These are phyloP conservation scores for Bolboschoenus planiculmis DNA, from an alignment of 176 grass and related monocot genomes.

Conservation along the genomic window DNA sequence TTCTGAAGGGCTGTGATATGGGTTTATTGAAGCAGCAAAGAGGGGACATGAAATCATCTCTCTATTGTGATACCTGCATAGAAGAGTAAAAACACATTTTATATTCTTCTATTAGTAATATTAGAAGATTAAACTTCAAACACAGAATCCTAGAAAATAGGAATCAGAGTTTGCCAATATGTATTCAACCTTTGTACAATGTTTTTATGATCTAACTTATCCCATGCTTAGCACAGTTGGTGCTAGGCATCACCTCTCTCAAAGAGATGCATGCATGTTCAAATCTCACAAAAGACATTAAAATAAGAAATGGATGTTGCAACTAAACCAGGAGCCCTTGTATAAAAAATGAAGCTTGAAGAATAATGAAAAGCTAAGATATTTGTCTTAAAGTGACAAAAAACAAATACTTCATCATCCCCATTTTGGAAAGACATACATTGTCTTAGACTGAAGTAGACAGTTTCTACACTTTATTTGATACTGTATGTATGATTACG, in stretches of 20 bases:
- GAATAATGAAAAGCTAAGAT: background rate
- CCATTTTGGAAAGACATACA: background rate
- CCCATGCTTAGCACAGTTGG: too few species aligned
- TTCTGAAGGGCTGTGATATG: conserved; percentile 2
- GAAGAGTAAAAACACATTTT: background rate
- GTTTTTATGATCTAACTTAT: too few species aligned
- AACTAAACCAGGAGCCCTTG: too few species aligned
- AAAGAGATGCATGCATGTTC: too few species aligned
- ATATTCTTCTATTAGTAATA: background rate
- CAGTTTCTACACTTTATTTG: background rate
- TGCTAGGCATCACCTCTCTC: too few species aligned
- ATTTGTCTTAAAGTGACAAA: background rate
- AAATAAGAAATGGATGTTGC: background rate
- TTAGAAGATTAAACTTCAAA: background rate
- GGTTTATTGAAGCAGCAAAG: background rate
- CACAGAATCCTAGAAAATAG: background rate
- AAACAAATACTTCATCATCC: background rate
- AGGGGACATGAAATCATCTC: background rate
- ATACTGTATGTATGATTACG: background rate
- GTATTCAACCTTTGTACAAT: background rate
- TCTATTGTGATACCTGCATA: background rate
- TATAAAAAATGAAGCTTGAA: background rate
- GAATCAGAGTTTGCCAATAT: background rate
- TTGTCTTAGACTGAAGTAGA: background rate
- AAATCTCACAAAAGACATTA: too few species aligned